These are phyloP conservation scores for Podila clonocystis DNA, from an alignment of 192 early-diverging fungal genomes.

Conservation along the genomic window DNA sequence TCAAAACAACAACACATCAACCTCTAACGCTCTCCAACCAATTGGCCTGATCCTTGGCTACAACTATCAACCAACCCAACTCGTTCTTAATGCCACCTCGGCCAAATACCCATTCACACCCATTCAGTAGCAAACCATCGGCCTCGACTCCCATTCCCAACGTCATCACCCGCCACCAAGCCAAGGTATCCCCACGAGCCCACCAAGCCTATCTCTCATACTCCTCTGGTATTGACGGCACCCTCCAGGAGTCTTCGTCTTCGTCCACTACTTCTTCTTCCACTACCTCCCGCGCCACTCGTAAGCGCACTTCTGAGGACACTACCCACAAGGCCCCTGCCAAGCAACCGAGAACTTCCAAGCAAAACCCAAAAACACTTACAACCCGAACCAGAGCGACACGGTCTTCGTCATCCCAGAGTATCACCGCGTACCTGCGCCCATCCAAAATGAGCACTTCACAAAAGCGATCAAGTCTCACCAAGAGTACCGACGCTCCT, in stretches of 20 bases:
- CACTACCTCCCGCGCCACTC: slow-evolving; percentile 5
- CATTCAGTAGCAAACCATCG: slow-evolving; percentile 9
- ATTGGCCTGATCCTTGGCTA: no score
- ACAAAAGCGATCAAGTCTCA: slow-evolving; percentile 38
- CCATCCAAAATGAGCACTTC: slow-evolving; percentile 47
- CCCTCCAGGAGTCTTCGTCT: slow-evolving; percentile 4
- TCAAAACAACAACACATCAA: no score
- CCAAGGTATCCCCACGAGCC: slow-evolving; percentile 24
- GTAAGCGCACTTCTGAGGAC: slow-evolving; percentile 18
- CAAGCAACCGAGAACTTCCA: slow-evolving; percentile 17
- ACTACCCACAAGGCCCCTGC: slow-evolving; percentile 4
- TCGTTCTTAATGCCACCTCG: slow-evolving; percentile 48
- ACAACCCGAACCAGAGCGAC: slow-evolving; percentile 12
- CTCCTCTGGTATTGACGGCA: slow-evolving; percentile 42
- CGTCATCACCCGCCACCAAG: slow-evolving; percentile 41
- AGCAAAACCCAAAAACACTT: no score
- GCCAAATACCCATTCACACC: slow-evolving; percentile 14
- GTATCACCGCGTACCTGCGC: slow-evolving; percentile 28
- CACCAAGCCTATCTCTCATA: slow-evolving; percentile 34
- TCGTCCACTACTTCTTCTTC: not conserved
- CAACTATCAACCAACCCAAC: not conserved
- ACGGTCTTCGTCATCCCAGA: slow-evolving; percentile 8
- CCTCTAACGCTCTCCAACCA: no score
- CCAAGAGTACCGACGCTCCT: slow-evolving; percentile 3
- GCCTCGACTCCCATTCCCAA: slow-evolving; percentile 8